phyloP scores from a whole-genome alignment of 192 early-diverging fungal genomes.

The Entomortierella beljakovae region DNA sequence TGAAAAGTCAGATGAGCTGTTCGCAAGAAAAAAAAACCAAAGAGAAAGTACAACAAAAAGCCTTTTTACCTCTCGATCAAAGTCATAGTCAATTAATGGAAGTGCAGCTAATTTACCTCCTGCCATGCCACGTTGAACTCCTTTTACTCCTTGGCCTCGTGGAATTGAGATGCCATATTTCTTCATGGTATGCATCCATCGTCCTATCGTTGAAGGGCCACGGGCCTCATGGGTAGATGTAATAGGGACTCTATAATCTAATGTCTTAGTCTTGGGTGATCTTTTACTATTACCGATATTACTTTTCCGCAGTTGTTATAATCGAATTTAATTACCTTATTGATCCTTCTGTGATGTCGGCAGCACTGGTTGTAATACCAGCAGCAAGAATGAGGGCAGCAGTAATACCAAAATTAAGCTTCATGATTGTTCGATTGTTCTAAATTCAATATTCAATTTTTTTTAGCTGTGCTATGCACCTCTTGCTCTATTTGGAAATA shows the following conservation, averaged over 20 bases:
- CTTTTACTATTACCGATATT: no score
- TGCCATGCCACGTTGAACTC: neutral
- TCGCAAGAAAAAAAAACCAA: no score
- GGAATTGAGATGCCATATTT: neutral
- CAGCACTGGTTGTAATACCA: neutral
- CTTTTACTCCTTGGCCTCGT: neutral
- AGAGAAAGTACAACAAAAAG: no score
- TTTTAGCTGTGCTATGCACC: neutral
- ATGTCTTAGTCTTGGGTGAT: no score
- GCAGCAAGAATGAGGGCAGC: neutral
- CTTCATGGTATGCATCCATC: neutral
- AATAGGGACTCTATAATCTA: neutral
- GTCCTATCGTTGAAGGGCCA: neutral
- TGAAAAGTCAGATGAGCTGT: no score
- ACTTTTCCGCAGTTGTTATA: no score
- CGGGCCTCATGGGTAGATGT: no score
- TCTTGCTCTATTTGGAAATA: neutral
- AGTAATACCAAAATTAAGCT: neutral
- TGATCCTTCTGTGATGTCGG: no score
- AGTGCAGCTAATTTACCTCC: neutral
- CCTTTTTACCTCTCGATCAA: neutral
- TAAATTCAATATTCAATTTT: neutral
- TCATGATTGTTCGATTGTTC: neutral
- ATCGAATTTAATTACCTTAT: no score
- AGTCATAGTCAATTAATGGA: constrained; percentile 1